Conservation (phyloP, 139 green algal genomes). For the Chlorella sp. region DNA sequence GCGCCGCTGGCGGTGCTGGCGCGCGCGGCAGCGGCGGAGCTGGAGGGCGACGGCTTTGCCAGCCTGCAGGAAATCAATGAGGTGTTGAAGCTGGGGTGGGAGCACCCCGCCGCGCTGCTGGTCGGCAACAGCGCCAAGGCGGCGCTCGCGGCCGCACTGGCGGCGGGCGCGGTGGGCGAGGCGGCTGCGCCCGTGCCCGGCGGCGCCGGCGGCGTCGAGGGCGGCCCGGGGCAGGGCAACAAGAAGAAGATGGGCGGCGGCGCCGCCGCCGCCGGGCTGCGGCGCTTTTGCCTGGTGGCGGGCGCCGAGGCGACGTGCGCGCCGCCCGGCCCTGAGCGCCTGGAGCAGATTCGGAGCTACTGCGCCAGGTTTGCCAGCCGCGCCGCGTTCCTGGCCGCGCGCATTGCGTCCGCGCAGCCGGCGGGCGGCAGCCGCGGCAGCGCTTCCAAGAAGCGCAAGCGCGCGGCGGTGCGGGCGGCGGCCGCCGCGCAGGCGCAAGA, state of each 20-base stretch:
- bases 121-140: neutral
- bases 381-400: neutral
- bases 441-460: neutral
- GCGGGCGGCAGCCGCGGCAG: neutral
- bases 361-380: neutral
- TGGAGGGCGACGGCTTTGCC: no score
- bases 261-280: no score
- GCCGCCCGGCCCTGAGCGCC: neutral
- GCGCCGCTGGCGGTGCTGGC: no score
- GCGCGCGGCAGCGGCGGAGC: no score
- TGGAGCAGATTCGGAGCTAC: neutral
- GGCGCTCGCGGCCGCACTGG: neutral
- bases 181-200: neutral
- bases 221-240: no score
- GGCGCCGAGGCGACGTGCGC: neutral
- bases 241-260: no score
- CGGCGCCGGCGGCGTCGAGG: neutral
- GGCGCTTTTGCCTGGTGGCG: neutral
- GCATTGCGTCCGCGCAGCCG: neutral
- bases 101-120: no score
- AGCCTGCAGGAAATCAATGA: no score
- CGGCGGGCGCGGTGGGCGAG: neutral
- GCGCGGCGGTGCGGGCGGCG: neutral
- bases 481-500: neutral
- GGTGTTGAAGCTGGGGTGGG: no score